Conservation (phyloP, 371 early-diverging fungal genomes). For the Mucor plumbeus region DNA sequence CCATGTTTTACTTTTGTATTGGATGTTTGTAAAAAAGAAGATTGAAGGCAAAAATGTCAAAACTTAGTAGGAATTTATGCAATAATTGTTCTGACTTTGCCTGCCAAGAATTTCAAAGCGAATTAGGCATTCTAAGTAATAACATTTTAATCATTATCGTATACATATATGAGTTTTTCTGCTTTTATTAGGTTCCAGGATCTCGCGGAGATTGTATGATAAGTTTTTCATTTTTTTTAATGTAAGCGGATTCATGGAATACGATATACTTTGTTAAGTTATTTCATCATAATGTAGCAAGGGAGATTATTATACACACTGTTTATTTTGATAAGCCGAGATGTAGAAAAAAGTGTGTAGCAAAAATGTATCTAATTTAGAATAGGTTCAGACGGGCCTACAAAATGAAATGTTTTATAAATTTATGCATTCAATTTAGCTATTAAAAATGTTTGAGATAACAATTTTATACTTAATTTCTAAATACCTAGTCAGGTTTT, state of each 20-base stretch:
- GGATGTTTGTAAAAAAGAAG: not conserved
- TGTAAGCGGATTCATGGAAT: conserved; percentile 7
- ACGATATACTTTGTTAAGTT: not conserved
- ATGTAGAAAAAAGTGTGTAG: not conserved
- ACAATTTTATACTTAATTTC: not conserved
- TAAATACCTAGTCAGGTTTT: not conserved
- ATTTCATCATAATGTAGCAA: not conserved
- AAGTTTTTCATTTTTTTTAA: not conserved
- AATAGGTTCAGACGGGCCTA: conserved; percentile 8
- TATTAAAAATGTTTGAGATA: not conserved
- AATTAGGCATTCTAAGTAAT: not conserved
- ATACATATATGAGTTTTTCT: not conserved
- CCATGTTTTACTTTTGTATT: conserved; percentile 2
- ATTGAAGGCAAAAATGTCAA: not conserved
- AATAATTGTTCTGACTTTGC: not conserved
- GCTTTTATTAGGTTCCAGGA: not conserved
- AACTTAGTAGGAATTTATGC: not conserved
- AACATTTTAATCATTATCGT: not conserved
- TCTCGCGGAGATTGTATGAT: not conserved
- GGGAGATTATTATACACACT: not conserved
- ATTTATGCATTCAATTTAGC: conserved; percentile 2
- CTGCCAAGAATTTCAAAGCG: not conserved
- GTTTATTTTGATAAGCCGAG: not conserved
- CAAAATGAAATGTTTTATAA: not conserved
- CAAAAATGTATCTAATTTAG: not conserved